phyloP scores from a whole-genome alignment of 2,329 filamentous ascomycete species.

The Mycocentrospora acerina region DNA sequence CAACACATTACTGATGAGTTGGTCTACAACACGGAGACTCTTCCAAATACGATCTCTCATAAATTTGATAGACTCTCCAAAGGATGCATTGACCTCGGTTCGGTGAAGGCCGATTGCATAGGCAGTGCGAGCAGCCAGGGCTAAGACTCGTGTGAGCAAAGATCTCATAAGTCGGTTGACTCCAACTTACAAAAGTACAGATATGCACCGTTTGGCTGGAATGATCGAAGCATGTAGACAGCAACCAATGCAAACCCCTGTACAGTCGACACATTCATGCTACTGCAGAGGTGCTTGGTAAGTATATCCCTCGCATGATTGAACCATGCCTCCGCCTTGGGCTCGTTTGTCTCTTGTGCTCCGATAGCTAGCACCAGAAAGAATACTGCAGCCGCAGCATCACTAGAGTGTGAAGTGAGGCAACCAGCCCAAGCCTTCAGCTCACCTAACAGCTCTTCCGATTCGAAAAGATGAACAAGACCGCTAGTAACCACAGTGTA shows the following conservation, averaged over 20 bases:
- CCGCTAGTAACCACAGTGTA: constrained; percentile 52
- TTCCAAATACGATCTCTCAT: constrained; percentile 56
- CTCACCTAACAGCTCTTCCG: constrained; percentile 33
- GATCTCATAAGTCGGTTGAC: background rate
- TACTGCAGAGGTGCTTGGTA: constrained; percentile 50
- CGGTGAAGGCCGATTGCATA: constrained; percentile 56
- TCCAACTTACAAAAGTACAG: constrained; percentile 48
- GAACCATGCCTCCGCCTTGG: constrained; percentile 51
- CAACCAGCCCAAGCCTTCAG: constrained; percentile 28
- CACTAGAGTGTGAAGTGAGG: constrained; percentile 28
- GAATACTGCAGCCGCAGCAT: constrained; percentile 51
- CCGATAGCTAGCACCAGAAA: constrained; percentile 56
- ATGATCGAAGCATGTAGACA: constrained; percentile 55
- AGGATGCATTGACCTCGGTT: constrained; percentile 54
- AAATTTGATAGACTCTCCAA: constrained; percentile 45
- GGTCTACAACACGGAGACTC: constrained; percentile 54
- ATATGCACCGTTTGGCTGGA: constrained; percentile 55
- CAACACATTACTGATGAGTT: constrained; percentile 54
- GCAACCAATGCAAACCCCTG: constrained; percentile 55
- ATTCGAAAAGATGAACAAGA: constrained; percentile 52
- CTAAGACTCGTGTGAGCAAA: constrained; percentile 7
- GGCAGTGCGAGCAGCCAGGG: constrained; percentile 52
- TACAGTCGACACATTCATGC: constrained; percentile 53
- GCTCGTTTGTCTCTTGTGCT: constrained; percentile 46
- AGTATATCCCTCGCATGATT: constrained; percentile 48